Percentiles rank a stretch among this genome's conserved stretches.
Conservation (phyloP, 352 stramenopile genomes). For the Bremia lactucae region DNA sequence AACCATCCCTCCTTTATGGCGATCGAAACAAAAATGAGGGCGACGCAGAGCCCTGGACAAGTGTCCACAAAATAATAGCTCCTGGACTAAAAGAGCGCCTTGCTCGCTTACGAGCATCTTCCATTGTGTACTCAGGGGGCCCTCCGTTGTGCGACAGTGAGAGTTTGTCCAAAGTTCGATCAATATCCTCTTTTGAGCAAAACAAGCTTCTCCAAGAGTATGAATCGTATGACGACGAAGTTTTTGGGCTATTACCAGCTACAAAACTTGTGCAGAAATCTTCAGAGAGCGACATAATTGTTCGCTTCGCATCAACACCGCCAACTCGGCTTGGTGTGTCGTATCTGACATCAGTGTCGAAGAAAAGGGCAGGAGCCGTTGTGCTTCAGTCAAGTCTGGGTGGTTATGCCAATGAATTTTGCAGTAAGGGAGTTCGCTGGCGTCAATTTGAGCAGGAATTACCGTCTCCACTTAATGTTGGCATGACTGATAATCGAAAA, state of each 20-base stretch:
- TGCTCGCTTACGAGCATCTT: slow-evolving; percentile 47
- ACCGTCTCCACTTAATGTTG: slow-evolving; percentile 30
- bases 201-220: slow-evolving; percentile 40
- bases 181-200: slow-evolving; percentile 36
- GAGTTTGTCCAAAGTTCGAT: slow-evolving; percentile 33
- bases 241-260: slow-evolving; percentile 35
- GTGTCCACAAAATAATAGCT: slow-evolving; percentile 38
- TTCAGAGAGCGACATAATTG: slow-evolving; percentile 30
- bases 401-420: slow-evolving; percentile 26
- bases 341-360: slow-evolving; percentile 28
- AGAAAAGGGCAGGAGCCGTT: slow-evolving; percentile 26
- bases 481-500: slow-evolving; percentile 21
- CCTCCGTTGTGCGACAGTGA: slow-evolving; percentile 29
- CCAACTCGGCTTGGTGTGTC: slow-evolving; percentile 28
- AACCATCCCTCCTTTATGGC: slow-evolving; percentile 24
- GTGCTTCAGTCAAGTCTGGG: slow-evolving; percentile 30
- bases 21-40: slow-evolving; percentile 21
- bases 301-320: slow-evolving; percentile 39
- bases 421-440: slow-evolving; percentile 24
- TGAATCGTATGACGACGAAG: slow-evolving; percentile 62
- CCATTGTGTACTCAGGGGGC: slow-evolving; percentile 41
- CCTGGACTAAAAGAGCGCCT: slow-evolving; percentile 56
- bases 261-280: slow-evolving; percentile 22
- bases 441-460: slow-evolving; percentile 30
- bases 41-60: slow-evolving; percentile 26